Base-by-base conservation (phyloP, 306 rosid species). In the peach (Prunus persica) region DNA sequence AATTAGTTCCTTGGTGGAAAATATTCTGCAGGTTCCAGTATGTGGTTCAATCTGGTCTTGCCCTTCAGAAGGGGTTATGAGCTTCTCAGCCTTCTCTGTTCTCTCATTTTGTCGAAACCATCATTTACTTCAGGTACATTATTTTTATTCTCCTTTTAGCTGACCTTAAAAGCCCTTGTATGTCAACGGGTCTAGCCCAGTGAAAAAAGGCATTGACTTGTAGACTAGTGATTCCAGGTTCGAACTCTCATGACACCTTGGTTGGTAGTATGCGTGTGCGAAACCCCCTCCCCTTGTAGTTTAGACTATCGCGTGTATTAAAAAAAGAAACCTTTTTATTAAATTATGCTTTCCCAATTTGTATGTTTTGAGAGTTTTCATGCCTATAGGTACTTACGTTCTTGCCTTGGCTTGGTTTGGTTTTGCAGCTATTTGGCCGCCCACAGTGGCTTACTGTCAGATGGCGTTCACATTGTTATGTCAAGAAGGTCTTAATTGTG, bases 21-120 rank as follows among this genome's bases (percentile, higher is more conserved):
- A 71, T 47, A 47, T 47, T 46, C 2, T 85, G 16, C 54, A 91
- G 96, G 75, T 87, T 83, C 98, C 98, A 50, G 73, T 93, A 46
- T 93, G 98, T 72, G 93, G 94, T 68, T 93, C 98, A 58, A 88
- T 91, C 71, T 93, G 98, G 98, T 93, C 94, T 14, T 90, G 96
- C 72, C 79, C 94, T 54, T 71, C 93, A 56, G 91, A 91, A 73
- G 89, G 93, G 57, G 96, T 93, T 72, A 22, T 88, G 88, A 86
- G 90, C 85, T 90, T 91, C 82, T 90, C 98, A 54, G 97, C 97
- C 74, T 91, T 83, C 86, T 87, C 94, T 4, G 87, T 88, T 70
- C 93, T 93, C 70, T 91, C 97, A 0, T 91, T 93, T 78, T 91
- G 93, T 60, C 97, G 90, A 25, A 93, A 91, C 73, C 97, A 93